These are phyloP conservation scores for Amanita rubescens DNA, from an alignment of 768 basidiomycete species.

Conservation along the genomic window DNA sequence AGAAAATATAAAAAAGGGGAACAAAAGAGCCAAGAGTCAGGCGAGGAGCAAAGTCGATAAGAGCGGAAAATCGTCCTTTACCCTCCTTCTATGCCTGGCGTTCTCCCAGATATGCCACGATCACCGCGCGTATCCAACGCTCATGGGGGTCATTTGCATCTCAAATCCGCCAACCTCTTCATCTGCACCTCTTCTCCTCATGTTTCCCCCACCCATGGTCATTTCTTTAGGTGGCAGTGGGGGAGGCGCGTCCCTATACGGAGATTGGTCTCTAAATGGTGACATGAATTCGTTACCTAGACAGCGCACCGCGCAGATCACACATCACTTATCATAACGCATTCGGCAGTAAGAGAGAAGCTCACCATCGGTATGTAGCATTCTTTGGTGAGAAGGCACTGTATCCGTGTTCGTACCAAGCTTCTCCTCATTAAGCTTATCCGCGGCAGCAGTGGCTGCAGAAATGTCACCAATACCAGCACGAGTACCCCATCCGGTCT, in stretches of 20 bases:
- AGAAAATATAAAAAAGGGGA: background rate
- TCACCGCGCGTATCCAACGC: constrained; percentile 30
- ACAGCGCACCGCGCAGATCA: background rate
- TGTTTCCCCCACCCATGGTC: constrained; percentile 11
- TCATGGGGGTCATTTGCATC: constrained; percentile 16
- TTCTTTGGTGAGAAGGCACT: constrained; percentile 4
- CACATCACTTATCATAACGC: background rate
- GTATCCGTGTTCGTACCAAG: constrained; percentile 13
- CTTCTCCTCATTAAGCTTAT: constrained; percentile 31
- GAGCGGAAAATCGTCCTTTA: background rate
- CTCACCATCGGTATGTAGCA: constrained; percentile 12
- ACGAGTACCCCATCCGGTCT: constrained; percentile 96
- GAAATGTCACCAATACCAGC: constrained; percentile 84
- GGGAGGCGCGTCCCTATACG: constrained; percentile 18
- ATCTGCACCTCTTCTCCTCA: constrained; percentile 18
- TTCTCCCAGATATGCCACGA: background rate
- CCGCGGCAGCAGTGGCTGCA: constrained; percentile 65
- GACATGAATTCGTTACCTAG: constrained; percentile 11
- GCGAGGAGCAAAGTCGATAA: background rate
- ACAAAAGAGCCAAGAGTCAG: background rate
- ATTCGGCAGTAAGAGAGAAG: background rate
- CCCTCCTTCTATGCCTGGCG: background rate
- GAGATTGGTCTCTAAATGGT: constrained; percentile 24
- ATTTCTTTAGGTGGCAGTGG: constrained; percentile 9
- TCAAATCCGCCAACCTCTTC: constrained; percentile 23